Conservation (phyloP, 2,329 filamentous ascomycete species). For the Hirsutella rhossiliensis region DNA sequence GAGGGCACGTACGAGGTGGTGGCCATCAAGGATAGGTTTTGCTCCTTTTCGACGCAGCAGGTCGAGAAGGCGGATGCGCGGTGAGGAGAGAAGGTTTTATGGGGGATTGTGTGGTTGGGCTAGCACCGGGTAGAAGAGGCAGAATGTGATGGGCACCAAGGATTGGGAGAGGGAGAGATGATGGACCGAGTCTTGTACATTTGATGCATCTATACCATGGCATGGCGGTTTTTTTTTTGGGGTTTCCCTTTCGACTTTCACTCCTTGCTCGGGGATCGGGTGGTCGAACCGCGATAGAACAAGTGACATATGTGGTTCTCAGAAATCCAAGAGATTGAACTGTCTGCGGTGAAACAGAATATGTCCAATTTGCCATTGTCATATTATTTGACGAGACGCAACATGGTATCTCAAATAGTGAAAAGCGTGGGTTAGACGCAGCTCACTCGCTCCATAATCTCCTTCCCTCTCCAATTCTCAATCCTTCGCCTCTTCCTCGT, state of each 20-base stretch:
- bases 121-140: background rate
- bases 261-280: background rate
- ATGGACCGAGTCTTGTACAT: constrained; percentile 11
- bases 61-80: constrained; percentile 31
- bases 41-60: constrained; percentile 70
- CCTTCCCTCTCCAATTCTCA: background rate
- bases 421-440: background rate
- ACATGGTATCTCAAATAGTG: background rate
- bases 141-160: background rate
- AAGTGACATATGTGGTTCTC: too few relatives aligned
- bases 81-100: constrained; percentile 24
- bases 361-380: background rate
- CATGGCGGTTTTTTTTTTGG: constrained; percentile 14
- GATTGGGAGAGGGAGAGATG: constrained; percentile 4
- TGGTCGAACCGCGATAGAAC: too few relatives aligned
- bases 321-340: too few relatives aligned
- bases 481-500: constrained; percentile 2
- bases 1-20: constrained; percentile 98
- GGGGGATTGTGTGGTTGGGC: background rate
- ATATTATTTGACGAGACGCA: too few relatives aligned
- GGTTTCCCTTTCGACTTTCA: background rate
- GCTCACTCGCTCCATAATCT: background rate
- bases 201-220: constrained; percentile 27
- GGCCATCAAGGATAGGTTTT: constrained; percentile 86
- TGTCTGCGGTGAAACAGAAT: too few relatives aligned